phyloP scores from a whole-genome alignment of 2,329 filamentous ascomycete genomes.

The Elsinoe perseae region DNA sequence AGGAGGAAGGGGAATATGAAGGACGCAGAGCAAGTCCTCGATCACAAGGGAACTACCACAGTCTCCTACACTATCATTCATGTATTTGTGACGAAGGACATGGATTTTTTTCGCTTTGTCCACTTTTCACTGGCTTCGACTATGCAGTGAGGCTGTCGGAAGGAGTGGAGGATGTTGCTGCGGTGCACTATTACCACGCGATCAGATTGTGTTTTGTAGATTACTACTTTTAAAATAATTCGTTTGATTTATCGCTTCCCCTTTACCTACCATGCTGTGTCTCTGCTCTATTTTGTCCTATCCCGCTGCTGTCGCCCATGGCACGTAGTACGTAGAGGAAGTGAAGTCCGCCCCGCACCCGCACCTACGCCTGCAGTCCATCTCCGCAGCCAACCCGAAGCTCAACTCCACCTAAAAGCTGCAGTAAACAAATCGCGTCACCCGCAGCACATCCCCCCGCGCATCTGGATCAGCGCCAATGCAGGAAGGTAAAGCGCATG shows the following conservation, averaged over 20 bases:
- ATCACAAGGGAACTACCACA: background rate
- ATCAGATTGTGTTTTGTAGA: conserved; percentile 11
- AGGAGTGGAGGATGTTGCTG: background rate
- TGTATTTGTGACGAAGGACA: conserved; percentile 14
- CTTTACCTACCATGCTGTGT: no score
- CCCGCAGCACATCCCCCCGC: background rate
- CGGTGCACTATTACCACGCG: background rate
- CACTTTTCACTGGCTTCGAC: no score
- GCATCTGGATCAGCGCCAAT: background rate
- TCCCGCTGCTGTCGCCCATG: background rate
- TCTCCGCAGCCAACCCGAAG: background rate
- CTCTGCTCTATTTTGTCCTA: no score
- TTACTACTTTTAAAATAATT: background rate
- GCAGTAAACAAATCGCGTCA: background rate
- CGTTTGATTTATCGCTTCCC: background rate
- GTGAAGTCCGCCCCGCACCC: background rate
- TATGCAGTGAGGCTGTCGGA: background rate
- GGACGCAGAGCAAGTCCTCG: background rate
- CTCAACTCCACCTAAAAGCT: background rate
- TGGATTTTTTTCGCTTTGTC: background rate
- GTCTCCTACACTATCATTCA: conserved; percentile 10
- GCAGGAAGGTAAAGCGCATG: conserved; percentile 9
- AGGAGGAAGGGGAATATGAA: background rate
- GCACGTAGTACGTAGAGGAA: background rate
- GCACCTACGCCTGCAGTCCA: no score